Evolutionary conservation across 2,329 filamentous ascomycete genomes (phyloP).

Genomic region (Phialocephala sp.): DNA sequence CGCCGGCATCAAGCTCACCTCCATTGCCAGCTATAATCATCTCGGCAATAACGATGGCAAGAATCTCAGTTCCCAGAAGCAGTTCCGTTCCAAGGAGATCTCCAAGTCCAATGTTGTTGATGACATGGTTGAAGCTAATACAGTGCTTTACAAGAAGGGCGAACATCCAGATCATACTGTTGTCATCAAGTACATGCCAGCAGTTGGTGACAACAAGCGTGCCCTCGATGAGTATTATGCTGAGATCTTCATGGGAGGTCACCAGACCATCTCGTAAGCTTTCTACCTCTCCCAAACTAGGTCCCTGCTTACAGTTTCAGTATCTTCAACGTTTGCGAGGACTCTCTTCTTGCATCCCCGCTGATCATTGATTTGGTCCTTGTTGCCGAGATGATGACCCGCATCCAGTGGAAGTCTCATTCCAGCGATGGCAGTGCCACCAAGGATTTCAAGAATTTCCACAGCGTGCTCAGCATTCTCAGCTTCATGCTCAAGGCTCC

Average conservation of each 20-base stretch:
- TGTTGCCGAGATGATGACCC: conserved; percentile 96
- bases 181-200: conserved; percentile 99
- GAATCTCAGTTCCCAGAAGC: conserved; percentile 96
- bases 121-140: conserved; percentile 98
- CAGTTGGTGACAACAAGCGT: conserved; percentile 98
- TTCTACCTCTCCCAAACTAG: conserved; percentile 34
- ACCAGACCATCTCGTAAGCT: conserved; percentile 87
- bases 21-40: conserved; percentile 99
- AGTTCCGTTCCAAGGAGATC: conserved; percentile 99
- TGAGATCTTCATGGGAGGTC: conserved; percentile 98
- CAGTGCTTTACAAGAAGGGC: conserved; percentile 84
- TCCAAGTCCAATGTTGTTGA: conserved; percentile 99
- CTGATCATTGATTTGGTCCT: conserved; percentile 97
- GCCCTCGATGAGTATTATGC: conserved; percentile 99
- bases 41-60: conserved; percentile 99
- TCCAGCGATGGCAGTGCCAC: conserved; percentile 56
- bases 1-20: conserved; percentile 97
- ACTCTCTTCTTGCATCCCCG: conserved; percentile 93
- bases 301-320: conserved; percentile 49
- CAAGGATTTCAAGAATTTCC: conserved; percentile 87
- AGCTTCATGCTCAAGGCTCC: conserved; percentile 99
- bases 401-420: conserved; percentile 85
- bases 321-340: conserved; percentile 98
- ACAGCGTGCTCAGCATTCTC: conserved; percentile 93
- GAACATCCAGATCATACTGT: conserved; percentile 98